Evolutionary conservation across 805 yeast species (phyloP).

Genomic region (Saturnispora sekii): DNA sequence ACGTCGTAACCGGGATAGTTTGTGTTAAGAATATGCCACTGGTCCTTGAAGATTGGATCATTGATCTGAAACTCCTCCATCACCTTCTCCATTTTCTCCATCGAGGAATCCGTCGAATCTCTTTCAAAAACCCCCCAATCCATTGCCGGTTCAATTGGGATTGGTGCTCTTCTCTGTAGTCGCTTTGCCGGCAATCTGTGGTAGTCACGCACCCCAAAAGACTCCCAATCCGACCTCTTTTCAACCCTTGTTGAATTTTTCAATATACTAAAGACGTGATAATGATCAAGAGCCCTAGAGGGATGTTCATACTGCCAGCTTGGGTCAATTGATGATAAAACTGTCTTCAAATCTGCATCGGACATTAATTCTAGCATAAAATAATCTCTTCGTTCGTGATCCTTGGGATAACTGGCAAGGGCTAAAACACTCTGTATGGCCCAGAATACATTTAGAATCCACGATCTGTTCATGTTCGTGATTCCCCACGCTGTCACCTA

Average conservation of each 20-base stretch:
- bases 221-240: slow-evolving; percentile 29
- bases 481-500: not conserved
- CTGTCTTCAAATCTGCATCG: not conserved
- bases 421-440: not conserved
- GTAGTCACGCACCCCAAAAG: slow-evolving; percentile 34
- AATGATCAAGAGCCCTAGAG: slow-evolving; percentile 49
- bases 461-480: not conserved
- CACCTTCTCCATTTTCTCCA: slow-evolving; percentile 36
- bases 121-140: no score
- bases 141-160: slow-evolving; percentile 24
- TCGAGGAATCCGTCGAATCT: slow-evolving; percentile 41
- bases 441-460: not conserved
- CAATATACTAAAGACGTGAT: slow-evolving; percentile 54
- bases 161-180: slow-evolving; percentile 51
- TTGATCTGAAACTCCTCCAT: slow-evolving; percentile 47
- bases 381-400: slow-evolving; percentile 44
- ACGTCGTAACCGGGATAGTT: slow-evolving; percentile 71
- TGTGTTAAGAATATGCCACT: slow-evolving; percentile 89
- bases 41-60: slow-evolving; percentile 77
- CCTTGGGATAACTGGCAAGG: slow-evolving; percentile 23
- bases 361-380: slow-evolving; percentile 47
- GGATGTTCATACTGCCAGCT: slow-evolving; percentile 54
- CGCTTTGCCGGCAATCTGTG: slow-evolving; percentile 45
- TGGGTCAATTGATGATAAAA: slow-evolving; percentile 24
- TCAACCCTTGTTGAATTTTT: slow-evolving; percentile 28